phyloP scores from a whole-genome alignment of 2,329 filamentous ascomycete species.

The Pseudopithomyces chartarum region DNA sequence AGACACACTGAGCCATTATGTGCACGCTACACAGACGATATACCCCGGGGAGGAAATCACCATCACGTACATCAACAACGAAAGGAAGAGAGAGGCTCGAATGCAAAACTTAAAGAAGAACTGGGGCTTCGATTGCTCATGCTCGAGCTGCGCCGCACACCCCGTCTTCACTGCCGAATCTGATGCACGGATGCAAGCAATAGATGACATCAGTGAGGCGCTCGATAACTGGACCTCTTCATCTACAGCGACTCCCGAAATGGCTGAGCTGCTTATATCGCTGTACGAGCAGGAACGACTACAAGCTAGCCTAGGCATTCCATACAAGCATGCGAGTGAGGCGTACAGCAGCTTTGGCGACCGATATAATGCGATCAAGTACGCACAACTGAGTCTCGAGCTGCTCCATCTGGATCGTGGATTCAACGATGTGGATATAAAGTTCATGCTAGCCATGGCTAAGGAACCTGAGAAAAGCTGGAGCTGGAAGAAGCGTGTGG shows the following conservation, averaged over 20 bases:
- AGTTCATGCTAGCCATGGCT: conserved; percentile 34
- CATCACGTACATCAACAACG: conserved; percentile 50
- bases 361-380: conserved; percentile 34
- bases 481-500: conserved; percentile 42
- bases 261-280: conserved; percentile 41
- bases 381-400: conserved; percentile 35
- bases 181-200: conserved; percentile 41
- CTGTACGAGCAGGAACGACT: conserved; percentile 47
- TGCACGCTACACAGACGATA: conserved; percentile 47
- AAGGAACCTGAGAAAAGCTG: conserved; percentile 33
- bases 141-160: conserved; percentile 44
- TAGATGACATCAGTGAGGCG: conserved; percentile 32
- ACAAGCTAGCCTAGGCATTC: conserved; percentile 40
- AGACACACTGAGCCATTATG: conserved; percentile 45
- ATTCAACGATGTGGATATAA: conserved; percentile 30
- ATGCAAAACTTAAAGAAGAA: conserved; percentile 37
- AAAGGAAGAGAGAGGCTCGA: conserved; percentile 34
- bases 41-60: conserved; percentile 49
- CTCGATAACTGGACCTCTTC: conserved; percentile 36
- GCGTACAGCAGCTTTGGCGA: conserved; percentile 44
- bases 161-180: conserved; percentile 29
- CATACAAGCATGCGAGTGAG: conserved; percentile 48
- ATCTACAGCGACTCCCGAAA: conserved; percentile 33
- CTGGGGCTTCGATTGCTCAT: conserved; percentile 49
- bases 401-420: conserved; percentile 37